phyloP scores from a whole-genome alignment of 2,329 filamentous ascomycete species.

The Penicillium frequentans region DNA sequence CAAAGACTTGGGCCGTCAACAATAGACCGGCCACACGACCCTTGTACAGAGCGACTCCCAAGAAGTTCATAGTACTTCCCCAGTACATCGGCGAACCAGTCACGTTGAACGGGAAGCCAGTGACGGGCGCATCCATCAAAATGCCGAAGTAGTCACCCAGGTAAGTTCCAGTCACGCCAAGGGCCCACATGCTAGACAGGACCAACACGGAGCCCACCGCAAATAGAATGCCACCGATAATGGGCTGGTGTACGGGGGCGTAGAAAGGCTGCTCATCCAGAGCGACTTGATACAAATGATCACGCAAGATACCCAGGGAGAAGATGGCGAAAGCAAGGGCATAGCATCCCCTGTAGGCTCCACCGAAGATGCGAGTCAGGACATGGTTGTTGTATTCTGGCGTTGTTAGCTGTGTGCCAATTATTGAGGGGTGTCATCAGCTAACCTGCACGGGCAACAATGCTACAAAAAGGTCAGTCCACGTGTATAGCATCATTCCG shows the following conservation, averaged over 20 bases:
- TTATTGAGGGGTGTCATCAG: constrained; percentile 18
- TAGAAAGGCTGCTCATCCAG: constrained; percentile 74
- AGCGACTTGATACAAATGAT: constrained; percentile 82
- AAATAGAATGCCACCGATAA: constrained; percentile 70
- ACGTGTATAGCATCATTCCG: not conserved
- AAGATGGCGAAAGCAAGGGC: constrained; percentile 87
- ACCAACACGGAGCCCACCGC: constrained; percentile 79
- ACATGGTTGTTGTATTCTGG: constrained; percentile 88
- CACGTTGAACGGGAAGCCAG: constrained; percentile 93
- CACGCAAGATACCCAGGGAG: constrained; percentile 83
- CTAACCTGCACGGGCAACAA: constrained; percentile 77
- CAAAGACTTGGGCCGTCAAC: constrained; percentile 70
- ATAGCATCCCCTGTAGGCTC: constrained; percentile 80
- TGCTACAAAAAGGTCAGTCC: constrained; percentile 51
- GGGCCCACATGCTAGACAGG: constrained; percentile 81
- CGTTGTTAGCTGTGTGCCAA: constrained; percentile 9
- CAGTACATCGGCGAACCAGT: constrained; percentile 94
- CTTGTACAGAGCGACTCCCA: constrained; percentile 80
- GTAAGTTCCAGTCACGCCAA: constrained; percentile 94
- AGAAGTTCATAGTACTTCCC: constrained; percentile 87
- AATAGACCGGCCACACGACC: constrained; percentile 84
- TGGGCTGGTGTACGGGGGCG: constrained; percentile 66
- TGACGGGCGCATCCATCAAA: constrained; percentile 92
- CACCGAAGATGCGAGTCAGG: constrained; percentile 84
- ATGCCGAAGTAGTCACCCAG: constrained; percentile 99